Evolutionary conservation across 352 stramenopile species (phyloP).

Genomic region (Pythium aristosporum): DNA sequence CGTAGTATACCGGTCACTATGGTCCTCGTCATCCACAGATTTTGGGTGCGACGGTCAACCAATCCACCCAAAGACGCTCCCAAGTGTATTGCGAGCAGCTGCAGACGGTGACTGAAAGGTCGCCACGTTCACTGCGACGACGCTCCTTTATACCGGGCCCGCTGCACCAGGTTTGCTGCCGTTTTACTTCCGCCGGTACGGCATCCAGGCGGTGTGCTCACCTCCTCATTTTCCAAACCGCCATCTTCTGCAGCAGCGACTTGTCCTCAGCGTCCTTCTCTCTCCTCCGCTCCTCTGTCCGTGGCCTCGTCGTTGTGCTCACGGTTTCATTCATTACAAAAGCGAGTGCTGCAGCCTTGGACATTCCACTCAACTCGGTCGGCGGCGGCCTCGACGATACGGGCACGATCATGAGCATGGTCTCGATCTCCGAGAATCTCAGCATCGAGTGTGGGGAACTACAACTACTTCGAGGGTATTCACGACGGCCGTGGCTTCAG

Average conservation of each 20-base stretch:
- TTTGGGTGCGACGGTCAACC: no score
- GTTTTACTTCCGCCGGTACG: no score
- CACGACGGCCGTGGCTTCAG: constrained; percentile 15
- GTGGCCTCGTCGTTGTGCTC: no score
- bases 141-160: no score
- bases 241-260: not conserved
- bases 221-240: not conserved
- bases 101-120: no score
- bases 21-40: no score
- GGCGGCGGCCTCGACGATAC: constrained; percentile 1
- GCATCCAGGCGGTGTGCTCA: no score
- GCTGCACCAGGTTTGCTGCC: no score
- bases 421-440: constrained; percentile 18
- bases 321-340: not conserved
- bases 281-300: not conserved
- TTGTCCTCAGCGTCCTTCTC: not conserved
- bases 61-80: no score
- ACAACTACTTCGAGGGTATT: constrained; percentile 16
- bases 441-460: constrained; percentile 17
- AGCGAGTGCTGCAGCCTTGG: not conserved
- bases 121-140: no score
- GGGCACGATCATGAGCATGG: constrained; percentile 20
- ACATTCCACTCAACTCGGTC: constrained; percentile 4
- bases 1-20: no score
- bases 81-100: no score